Conservation (phyloP, 75 land plant genomes). For the Isoetes taiwanensis region DNA sequence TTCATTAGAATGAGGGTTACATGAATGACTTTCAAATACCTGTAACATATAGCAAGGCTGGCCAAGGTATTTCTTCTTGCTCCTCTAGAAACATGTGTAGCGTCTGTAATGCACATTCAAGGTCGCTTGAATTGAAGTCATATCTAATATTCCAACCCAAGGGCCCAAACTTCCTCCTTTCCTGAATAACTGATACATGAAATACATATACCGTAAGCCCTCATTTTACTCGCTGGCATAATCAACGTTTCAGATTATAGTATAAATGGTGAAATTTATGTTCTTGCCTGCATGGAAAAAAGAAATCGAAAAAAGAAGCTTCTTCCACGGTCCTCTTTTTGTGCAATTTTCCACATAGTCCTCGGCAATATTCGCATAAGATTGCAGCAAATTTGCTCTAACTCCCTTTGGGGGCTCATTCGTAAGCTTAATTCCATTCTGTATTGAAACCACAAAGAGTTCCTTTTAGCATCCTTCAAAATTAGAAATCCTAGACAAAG, state of each 20-base stretch:
- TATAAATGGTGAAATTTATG: not conserved
- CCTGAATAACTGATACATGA: constrained; percentile 18
- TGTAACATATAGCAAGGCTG: constrained; percentile 28
- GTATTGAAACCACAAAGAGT: not conserved
- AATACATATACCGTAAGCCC: not conserved
- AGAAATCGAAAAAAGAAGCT: constrained; percentile 25
- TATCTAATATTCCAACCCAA: constrained; percentile 30
- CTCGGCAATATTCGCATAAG: constrained; percentile 18
- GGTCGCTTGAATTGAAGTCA: constrained; percentile 27
- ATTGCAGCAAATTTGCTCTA: constrained; percentile 23
- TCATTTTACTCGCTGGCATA: not conserved
- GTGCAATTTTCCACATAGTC: constrained; percentile 23
- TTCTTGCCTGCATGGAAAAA: constrained; percentile 25
- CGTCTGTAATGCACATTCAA: constrained; percentile 27
- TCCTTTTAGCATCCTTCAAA: too few relatives aligned
- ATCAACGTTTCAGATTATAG: not conserved
- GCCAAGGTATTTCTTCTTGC: constrained; percentile 30
- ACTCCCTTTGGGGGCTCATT: constrained; percentile 31
- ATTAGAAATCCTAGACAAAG: too few relatives aligned
- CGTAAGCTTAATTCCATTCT: constrained; percentile 30
- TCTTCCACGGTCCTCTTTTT: constrained; percentile 23
- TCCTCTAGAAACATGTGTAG: constrained; percentile 25
- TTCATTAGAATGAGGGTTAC: not conserved
- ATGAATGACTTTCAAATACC: constrained; percentile 8
- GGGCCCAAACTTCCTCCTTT: constrained; percentile 28